Conservation (phyloP, 441 rosid genomes). For the Breynia disticha region DNA sequence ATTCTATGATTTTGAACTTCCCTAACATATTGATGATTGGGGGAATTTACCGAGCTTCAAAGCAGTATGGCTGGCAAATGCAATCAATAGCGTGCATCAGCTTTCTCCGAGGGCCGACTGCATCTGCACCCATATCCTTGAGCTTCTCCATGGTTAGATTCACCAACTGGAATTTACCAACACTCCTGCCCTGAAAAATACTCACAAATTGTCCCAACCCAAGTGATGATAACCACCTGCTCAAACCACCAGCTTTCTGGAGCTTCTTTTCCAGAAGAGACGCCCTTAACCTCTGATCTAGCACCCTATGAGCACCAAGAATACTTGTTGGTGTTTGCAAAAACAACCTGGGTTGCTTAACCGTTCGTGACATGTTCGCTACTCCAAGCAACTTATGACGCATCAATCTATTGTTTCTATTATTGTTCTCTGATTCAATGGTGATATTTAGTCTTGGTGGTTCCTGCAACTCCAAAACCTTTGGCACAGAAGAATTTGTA, state of each 20-base stretch:
- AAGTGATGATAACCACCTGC: conserved; percentile 61
- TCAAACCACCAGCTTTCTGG: conserved; percentile 67
- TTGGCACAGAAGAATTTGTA: conserved; percentile 14
- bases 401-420: conserved; percentile 7
- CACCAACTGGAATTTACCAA: conserved; percentile 64
- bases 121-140: conserved; percentile 87
- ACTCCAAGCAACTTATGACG: conserved; percentile 18
- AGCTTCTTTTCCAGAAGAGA: conserved; percentile 66
- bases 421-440: conserved; percentile 14
- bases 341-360: conserved; percentile 29
- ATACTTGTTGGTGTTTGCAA: conserved; percentile 26
- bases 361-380: conserved; percentile 22
- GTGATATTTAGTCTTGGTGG: conserved; percentile 17
- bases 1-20: background rate
- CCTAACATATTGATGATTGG: background rate
- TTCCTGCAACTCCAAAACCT: conserved; percentile 10
- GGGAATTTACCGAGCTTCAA: conserved; percentile 18
- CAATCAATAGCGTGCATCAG: conserved; percentile 84
- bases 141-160: conserved; percentile 86
- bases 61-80: conserved; percentile 58
- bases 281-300: conserved; percentile 55
- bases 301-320: conserved; percentile 27
- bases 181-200: conserved; percentile 45
- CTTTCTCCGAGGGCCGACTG: conserved; percentile 95
- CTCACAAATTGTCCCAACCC: conserved; percentile 72